Evolutionary conservation across 805 yeast genomes (phyloP), one percentile per base, ranked within the genome.

Genomic region (Ogataea ganodermae): DNA sequence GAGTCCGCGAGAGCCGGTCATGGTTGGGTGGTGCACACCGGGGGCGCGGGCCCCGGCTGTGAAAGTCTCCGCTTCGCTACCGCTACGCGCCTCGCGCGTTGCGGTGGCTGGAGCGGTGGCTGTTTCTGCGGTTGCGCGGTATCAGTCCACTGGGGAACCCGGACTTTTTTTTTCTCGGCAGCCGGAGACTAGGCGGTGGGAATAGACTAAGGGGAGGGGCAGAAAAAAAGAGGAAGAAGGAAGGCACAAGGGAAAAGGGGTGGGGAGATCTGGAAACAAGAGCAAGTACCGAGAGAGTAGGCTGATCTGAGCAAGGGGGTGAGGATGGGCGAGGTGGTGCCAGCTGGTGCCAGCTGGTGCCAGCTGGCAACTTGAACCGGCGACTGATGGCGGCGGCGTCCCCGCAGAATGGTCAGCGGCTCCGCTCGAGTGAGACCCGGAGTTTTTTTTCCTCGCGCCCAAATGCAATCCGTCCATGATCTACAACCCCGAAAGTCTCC

Each of bases 401-500:
- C n/a, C n/a, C n/a, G n/a, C n/a, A n/a, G 44, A 18, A 23, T 16
- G 39, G 39, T 35, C 39, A 35, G 39, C 28, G 32, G 40, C 55
- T 51, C 53, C 56, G 56, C 53, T 49, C 50, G 49, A 45, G 22
- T 49, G 58, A 40, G 46, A 45, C 59, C 59, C 59, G 59, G 59
- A 56, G 58, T 44, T 56, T 51, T 52, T 44, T 36, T 36, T 26
- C 20, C 26, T 38, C 42, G 42, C 42, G 42, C 18, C 27, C 24
- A 38, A 33, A 17, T 5, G 23, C 18, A 33, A 33, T 16, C 31
- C 26, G 42, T 38, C 42, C 42, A 38, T 38, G 42, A 38, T 38
- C 42, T 37, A 37, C 42, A 26, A 31, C 37, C 33, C 45, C 45
- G 21, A 31, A 26, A 17, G 45, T 42, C 45, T 42, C 45, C 45